Percentiles rank a stretch among this genome's conserved stretches.
Conservation (phyloP, 2,329 filamentous ascomycete species). For the Penicillium crustosum region DNA sequence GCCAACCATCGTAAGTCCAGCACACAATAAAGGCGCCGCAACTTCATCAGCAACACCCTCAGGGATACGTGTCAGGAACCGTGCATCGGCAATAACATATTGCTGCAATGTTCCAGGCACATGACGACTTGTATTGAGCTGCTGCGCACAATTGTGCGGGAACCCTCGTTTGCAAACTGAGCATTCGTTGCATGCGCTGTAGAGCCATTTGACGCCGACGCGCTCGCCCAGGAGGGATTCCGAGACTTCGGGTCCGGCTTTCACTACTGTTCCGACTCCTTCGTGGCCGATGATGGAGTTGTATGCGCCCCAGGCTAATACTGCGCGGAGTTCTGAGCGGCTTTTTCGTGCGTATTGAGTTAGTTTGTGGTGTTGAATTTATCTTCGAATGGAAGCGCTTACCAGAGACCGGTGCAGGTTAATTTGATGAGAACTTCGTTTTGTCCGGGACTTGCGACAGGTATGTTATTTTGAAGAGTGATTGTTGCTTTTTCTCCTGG, state of each 20-base stretch:
- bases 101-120: slow-evolving; percentile 30
- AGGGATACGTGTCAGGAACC: slow-evolving; percentile 23
- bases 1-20: slow-evolving; percentile 25
- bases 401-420: slow-evolving; percentile 27
- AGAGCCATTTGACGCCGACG: slow-evolving; percentile 29
- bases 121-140: slow-evolving; percentile 26
- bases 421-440: slow-evolving; percentile 27
- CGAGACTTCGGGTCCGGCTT: slow-evolving; percentile 15
- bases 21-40: slow-evolving; percentile 23
- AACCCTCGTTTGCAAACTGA: slow-evolving; percentile 22
- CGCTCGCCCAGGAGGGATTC: slow-evolving; percentile 17
- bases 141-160: slow-evolving; percentile 22
- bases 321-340: slow-evolving; percentile 28
- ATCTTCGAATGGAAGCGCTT: background rate
- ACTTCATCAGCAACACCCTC: slow-evolving; percentile 17
- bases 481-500: slow-evolving; percentile 18
- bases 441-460: slow-evolving; percentile 15
- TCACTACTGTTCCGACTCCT: slow-evolving; percentile 24
- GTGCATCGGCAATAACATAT: slow-evolving; percentile 25
- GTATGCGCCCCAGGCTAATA: slow-evolving; percentile 23
- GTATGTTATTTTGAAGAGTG: slow-evolving; percentile 12
- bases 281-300: slow-evolving; percentile 31
- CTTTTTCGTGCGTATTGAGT: slow-evolving; percentile 2
- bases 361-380: background rate
- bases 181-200: slow-evolving; percentile 25